Evolutionary conservation across 2,329 filamentous ascomycete species (phyloP).

Genomic region (Blastomyces gilchristii): DNA sequence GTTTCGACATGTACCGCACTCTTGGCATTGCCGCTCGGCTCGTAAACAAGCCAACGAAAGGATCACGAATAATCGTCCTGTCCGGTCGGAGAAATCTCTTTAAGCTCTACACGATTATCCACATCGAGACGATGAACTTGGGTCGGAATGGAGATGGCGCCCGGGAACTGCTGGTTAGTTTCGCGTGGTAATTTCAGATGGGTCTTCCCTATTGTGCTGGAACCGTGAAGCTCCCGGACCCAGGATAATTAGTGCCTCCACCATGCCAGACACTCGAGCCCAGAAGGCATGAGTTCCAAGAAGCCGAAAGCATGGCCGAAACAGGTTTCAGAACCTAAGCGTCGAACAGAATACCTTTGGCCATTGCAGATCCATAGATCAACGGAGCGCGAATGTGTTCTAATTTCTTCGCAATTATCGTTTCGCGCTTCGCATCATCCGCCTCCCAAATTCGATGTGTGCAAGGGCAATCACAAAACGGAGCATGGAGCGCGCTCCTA

Average conservation of each 20-base stretch:
- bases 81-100: background rate
- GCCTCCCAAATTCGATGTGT: background rate
- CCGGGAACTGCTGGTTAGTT: background rate
- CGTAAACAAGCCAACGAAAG: background rate
- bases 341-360: background rate
- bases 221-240: background rate
- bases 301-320: background rate
- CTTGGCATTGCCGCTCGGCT: background rate
- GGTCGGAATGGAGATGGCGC: background rate
- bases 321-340: constrained; percentile 5
- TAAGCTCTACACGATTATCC: background rate
- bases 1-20: background rate
- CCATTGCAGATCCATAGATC: constrained; percentile 4
- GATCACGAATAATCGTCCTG: constrained; percentile 1
- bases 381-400: background rate
- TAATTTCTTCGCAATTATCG: background rate
- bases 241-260: background rate
- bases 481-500: background rate
- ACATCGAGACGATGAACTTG: background rate
- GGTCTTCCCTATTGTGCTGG: constrained; percentile 1
- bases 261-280: background rate
- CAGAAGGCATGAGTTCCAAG: background rate
- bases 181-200: constrained; percentile 3
- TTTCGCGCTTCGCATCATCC: constrained; percentile 5
- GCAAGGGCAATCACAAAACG: background rate